Evolutionary conservation across 108 stramenopile genomes (phyloP).

Genomic region (Hondaea fermentalgiana): DNA sequence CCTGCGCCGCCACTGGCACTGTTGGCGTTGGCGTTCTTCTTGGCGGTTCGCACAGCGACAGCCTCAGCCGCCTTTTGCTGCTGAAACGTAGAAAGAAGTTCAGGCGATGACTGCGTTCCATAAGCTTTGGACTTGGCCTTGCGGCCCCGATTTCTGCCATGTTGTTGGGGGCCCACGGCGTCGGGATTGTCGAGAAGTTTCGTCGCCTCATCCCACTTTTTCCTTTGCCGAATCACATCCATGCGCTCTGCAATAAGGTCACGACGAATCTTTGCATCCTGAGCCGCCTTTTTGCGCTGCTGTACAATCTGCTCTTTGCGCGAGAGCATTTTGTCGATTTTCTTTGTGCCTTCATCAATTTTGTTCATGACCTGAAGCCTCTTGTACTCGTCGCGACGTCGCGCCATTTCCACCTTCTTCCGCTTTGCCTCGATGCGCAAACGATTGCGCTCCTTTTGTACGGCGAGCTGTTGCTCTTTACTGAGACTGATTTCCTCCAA

Average conservation of each 20-base stretch:
- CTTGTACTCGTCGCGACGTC: conserved; percentile 55
- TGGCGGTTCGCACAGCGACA: background rate
- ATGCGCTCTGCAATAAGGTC: background rate
- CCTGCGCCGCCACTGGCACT: background rate
- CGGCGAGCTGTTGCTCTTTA: conserved; percentile 9
- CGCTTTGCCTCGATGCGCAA: conserved; percentile 53
- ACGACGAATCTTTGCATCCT: background rate
- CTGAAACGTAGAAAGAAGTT: background rate
- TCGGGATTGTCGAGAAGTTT: background rate
- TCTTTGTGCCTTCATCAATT: conserved; percentile 41
- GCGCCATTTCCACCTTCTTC: conserved; percentile 58
- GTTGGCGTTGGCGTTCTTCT: background rate
- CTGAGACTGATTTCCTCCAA: conserved; percentile 11
- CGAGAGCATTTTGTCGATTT: conserved; percentile 44
- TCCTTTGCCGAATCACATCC: background rate
- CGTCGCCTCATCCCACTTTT: conserved; percentile 4
- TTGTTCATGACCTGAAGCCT: conserved; percentile 49
- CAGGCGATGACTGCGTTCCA: background rate
- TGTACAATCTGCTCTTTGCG: conserved; percentile 28
- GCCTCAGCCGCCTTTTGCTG: background rate
- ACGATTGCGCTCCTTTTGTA: conserved; percentile 35
- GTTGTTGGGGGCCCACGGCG: background rate
- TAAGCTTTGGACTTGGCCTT: background rate
- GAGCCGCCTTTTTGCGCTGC: background rate
- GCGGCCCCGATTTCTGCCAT: background rate